These are phyloP conservation scores for Mycogone perniciosa DNA, from an alignment of 2,329 filamentous ascomycete species.

Conservation along the genomic window DNA sequence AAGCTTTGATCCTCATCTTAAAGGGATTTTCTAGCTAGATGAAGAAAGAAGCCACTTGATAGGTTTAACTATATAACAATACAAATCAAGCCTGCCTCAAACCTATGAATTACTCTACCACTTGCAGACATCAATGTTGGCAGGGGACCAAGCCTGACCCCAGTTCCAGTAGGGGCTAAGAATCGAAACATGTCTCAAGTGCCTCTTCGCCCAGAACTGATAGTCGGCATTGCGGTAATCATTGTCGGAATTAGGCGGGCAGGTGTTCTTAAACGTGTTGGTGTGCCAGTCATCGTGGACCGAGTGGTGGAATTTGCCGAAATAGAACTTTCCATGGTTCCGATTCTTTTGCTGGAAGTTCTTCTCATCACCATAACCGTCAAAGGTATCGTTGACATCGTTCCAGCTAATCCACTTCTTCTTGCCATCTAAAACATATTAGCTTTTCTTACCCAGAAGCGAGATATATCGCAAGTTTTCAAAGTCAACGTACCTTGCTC, in stretches of 20 bases:
- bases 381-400: constrained; percentile 18
- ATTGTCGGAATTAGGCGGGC: constrained; percentile 12
- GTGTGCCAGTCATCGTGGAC: constrained; percentile 16
- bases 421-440: constrained; percentile 10
- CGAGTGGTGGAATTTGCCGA: constrained; percentile 16
- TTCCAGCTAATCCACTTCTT: constrained; percentile 15
- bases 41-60: too few relatives aligned
- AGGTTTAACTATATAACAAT: too few relatives aligned
- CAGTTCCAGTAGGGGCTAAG: constrained; percentile 15
- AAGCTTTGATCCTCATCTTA: too few relatives aligned
- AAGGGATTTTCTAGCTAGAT: too few relatives aligned
- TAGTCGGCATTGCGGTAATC: constrained; percentile 17
- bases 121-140: constrained; percentile 15
- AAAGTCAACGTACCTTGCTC: constrained; percentile 9
- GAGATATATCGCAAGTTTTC: too few relatives aligned
- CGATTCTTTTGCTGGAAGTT: constrained; percentile 14
- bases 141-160: constrained; percentile 14
- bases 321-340: constrained; percentile 17
- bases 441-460: constrained; percentile 1
- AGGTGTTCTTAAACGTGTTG: constrained; percentile 14
- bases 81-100: too few relatives aligned
- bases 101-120: too few relatives aligned
- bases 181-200: constrained; percentile 13
- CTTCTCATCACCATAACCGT: constrained; percentile 16
- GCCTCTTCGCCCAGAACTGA: constrained; percentile 15